Percentiles rank a stretch among this genome's conserved stretches.
phyloP scores from a whole-genome alignment of 306 rosid species.

The Betula pendula region DNA sequence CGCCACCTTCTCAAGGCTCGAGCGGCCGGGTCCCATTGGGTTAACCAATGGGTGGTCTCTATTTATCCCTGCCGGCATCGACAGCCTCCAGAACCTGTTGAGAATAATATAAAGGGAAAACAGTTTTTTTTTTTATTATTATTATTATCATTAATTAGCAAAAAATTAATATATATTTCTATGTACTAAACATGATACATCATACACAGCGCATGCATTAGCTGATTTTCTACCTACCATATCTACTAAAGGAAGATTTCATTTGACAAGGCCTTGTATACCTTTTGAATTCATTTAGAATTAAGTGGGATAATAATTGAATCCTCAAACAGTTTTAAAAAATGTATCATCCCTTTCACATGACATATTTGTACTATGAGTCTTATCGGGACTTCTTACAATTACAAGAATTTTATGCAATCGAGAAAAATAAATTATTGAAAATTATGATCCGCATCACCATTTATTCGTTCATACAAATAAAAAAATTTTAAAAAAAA shows the following conservation, averaged over 20 bases:
- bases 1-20: constrained; percentile 39
- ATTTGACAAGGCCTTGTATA: background rate
- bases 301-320: background rate
- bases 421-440: no score
- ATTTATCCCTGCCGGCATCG: constrained; percentile 62
- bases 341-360: no score
- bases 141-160: no score
- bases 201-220: background rate
- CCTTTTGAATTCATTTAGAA: background rate
- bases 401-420: no score
- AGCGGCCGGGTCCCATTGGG: constrained; percentile 68
- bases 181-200: background rate
- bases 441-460: no score
- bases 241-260: background rate
- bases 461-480: no score
- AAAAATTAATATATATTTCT: no score
- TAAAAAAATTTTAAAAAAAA: no score
- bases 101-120: background rate
- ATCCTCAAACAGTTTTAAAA: background rate
- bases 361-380: no score
- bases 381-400: no score
- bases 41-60: constrained; percentile 86
- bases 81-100: constrained; percentile 89
- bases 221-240: background rate
- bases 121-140: no score